A percentile compares a stretch with the other conserved stretches of the same genome.
Conservation (phyloP, 176 grass and related monocot genomes). For the Oryza punctata region DNA sequence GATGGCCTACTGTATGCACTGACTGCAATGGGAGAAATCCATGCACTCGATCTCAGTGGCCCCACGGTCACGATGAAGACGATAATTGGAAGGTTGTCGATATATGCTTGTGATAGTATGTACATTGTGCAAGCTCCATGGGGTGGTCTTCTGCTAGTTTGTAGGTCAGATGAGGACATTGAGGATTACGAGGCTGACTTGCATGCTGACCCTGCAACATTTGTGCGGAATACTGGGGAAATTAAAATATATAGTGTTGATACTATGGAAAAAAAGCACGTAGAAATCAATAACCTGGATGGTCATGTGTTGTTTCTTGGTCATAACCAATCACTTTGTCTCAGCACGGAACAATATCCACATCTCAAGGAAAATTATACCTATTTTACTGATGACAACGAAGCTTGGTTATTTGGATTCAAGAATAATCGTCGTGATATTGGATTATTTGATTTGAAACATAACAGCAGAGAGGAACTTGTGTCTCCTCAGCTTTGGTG, state of each 20-base stretch:
- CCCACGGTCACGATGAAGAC: not conserved
- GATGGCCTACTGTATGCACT: not conserved
- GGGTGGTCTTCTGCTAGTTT: not conserved
- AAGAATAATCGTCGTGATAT: not conserved
- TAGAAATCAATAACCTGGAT: not conserved
- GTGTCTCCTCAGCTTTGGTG: slow-evolving; percentile 9
- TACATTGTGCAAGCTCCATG: slow-evolving; percentile 2
- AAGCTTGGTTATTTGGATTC: not conserved
- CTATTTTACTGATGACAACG: not conserved
- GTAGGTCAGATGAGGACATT: not conserved
- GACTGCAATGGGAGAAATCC: not conserved
- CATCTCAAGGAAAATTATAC: not conserved
- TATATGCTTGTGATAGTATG: not conserved
- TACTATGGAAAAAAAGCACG: not conserved
- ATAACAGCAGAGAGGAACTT: not conserved
- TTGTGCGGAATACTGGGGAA: not conserved
- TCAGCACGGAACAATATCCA: not conserved
- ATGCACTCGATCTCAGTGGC: not conserved
- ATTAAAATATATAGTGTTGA: not conserved
- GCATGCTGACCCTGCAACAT: not conserved
- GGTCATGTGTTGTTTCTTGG: not conserved
- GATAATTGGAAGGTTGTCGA: not conserved
- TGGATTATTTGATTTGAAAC: not conserved
- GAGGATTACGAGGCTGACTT: not conserved
- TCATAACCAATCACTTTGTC: not conserved